phyloP scores from a whole-genome alignment of 2,329 filamentous ascomycete species.

The Tolypocladium tundrense region DNA sequence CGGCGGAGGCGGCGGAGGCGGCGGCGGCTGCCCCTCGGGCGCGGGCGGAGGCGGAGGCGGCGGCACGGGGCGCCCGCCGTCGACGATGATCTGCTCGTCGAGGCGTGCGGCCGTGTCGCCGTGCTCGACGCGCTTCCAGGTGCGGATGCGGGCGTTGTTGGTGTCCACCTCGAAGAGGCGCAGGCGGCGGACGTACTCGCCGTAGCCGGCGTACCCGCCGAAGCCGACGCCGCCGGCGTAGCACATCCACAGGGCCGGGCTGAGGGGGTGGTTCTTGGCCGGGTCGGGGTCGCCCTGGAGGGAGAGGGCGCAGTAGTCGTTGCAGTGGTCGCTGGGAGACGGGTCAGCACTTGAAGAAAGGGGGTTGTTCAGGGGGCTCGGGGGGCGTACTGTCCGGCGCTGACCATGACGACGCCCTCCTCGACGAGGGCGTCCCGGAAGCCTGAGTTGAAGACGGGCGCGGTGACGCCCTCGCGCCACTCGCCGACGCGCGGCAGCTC shows the following conservation, averaged over 20 bases:
- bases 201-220: slow-evolving; percentile 89
- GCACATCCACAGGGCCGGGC: slow-evolving; percentile 88
- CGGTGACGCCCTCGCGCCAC: slow-evolving; percentile 77
- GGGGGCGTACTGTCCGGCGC: slow-evolving; percentile 73
- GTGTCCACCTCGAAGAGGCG: slow-evolving; percentile 90
- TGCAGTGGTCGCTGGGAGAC: slow-evolving; percentile 68
- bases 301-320: slow-evolving; percentile 84
- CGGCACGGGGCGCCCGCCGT: slow-evolving; percentile 39
- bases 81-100: slow-evolving; percentile 57
- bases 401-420: slow-evolving; percentile 76
- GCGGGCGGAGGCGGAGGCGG: slow-evolving; percentile 14
- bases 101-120: slow-evolving; percentile 42
- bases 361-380: background rate
- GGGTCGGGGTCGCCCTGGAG: slow-evolving; percentile 18
- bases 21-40: slow-evolving; percentile 1
- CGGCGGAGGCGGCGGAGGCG: slow-evolving; percentile 6
- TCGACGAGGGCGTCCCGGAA: slow-evolving; percentile 85
- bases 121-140: slow-evolving; percentile 82
- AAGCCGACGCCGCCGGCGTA: slow-evolving; percentile 89
- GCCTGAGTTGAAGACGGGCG: slow-evolving; percentile 81
- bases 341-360: slow-evolving; percentile 8
- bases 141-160: slow-evolving; percentile 77
- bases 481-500: slow-evolving; percentile 53
- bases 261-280: slow-evolving; percentile 13
- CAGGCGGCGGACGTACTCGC: slow-evolving; percentile 71